A percentile compares a stretch with the other conserved stretches of the same genome.
These are phyloP conservation scores for Phaffomyces antillensis DNA, from an alignment of 805 yeast species.

Conservation along the genomic window DNA sequence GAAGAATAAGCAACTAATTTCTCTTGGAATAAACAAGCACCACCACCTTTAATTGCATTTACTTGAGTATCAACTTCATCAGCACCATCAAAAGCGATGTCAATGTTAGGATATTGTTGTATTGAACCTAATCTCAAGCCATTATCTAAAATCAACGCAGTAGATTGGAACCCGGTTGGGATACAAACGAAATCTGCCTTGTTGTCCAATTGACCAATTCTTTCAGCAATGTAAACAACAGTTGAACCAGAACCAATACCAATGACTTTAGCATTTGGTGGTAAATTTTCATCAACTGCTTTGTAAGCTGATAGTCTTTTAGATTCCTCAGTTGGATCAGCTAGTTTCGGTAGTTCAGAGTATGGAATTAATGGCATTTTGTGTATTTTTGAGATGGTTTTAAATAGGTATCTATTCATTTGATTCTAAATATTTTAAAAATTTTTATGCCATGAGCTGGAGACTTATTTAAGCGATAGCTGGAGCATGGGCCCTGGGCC, in stretches of 20 bases:
- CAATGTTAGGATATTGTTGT: constrained; percentile 77
- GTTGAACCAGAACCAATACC: constrained; percentile 98
- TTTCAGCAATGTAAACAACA: constrained; percentile 93
- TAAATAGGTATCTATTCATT: background rate
- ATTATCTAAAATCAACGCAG: constrained; percentile 74
- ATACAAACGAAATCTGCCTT: constrained; percentile 64
- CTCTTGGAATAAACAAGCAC: constrained; percentile 96
- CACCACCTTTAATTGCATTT: constrained; percentile 96
- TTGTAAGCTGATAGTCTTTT: constrained; percentile 83
- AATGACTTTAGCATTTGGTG: constrained; percentile 58
- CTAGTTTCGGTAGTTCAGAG: constrained; percentile 23
- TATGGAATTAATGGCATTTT: constrained; percentile 21
- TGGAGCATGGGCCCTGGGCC: too few species aligned
- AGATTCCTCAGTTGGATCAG: constrained; percentile 61
- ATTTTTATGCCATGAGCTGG: too few species aligned
- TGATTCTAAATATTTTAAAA: background rate
- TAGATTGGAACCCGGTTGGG: constrained; percentile 96
- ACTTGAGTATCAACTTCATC: constrained; percentile 84
- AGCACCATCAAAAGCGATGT: constrained; percentile 97
- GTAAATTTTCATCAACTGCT: constrained; percentile 87
- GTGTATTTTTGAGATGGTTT: background rate
- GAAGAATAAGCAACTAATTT: constrained; percentile 85
- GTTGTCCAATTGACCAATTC: constrained; percentile 63
- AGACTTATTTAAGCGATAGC: background rate
- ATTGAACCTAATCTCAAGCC: constrained; percentile 73